phyloP scores from a whole-genome alignment of 2,329 filamentous ascomycete genomes.

The Amylocarpus encephaloides region DNA sequence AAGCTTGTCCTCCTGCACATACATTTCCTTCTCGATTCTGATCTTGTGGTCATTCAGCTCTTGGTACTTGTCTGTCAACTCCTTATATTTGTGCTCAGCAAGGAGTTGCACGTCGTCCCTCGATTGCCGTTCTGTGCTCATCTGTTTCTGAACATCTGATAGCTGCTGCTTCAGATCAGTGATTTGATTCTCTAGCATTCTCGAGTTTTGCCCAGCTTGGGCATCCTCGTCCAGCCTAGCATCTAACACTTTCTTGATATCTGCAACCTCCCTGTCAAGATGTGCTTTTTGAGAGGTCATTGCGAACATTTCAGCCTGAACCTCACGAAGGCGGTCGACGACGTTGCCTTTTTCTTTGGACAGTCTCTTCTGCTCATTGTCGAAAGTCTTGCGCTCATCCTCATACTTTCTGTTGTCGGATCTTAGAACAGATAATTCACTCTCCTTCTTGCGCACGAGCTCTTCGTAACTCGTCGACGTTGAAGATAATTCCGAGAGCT shows the following conservation, averaged over 20 bases:
- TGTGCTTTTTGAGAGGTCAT: slow-evolving; percentile 79
- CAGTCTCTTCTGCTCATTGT: slow-evolving; percentile 69
- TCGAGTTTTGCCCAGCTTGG: slow-evolving; percentile 73
- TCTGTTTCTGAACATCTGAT: slow-evolving; percentile 76
- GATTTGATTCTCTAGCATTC: slow-evolving; percentile 80
- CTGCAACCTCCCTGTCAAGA: slow-evolving; percentile 79
- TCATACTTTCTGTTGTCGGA: slow-evolving; percentile 79
- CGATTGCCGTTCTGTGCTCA: slow-evolving; percentile 87
- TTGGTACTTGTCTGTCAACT: slow-evolving; percentile 78
- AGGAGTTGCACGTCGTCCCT: slow-evolving; percentile 89
- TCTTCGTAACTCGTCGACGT: slow-evolving; percentile 96
- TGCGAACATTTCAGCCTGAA: slow-evolving; percentile 81
- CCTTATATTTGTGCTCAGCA: slow-evolving; percentile 78
- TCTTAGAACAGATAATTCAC: slow-evolving; percentile 79
- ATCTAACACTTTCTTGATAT: slow-evolving; percentile 80
- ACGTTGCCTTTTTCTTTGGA: slow-evolving; percentile 73
- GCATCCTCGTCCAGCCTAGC: slow-evolving; percentile 85
- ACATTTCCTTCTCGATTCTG: slow-evolving; percentile 95
- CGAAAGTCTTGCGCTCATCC: slow-evolving; percentile 69
- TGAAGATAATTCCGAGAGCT: slow-evolving; percentile 78
- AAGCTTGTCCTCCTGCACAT: slow-evolving; percentile 87
- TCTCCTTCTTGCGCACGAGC: slow-evolving; percentile 86
- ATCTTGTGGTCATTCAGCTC: slow-evolving; percentile 90
- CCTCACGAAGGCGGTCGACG: slow-evolving; percentile 67
- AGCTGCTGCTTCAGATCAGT: slow-evolving; percentile 81